Percentiles rank a stretch among this genome's conserved stretches.
Conservation (phyloP, 768 basidiomycete genomes). For the Amanita inopinata region DNA sequence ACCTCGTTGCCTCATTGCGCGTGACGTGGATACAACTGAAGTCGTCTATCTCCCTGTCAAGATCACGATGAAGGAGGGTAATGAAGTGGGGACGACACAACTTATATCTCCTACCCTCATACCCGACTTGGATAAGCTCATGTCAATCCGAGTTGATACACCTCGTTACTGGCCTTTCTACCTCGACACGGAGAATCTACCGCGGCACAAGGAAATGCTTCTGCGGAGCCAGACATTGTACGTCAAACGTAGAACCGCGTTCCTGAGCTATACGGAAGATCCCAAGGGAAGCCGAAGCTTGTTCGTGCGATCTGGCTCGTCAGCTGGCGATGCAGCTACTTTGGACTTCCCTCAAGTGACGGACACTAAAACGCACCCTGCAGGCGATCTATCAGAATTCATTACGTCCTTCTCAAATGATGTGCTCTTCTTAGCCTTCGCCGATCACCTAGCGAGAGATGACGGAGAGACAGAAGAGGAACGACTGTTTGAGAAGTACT, state of each 20-base stretch:
- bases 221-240: constrained; percentile 75
- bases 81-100: constrained; percentile 54
- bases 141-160: constrained; percentile 82
- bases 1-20: constrained; percentile 83
- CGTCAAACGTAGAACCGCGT: constrained; percentile 88
- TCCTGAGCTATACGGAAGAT: constrained; percentile 89
- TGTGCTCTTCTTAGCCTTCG: constrained; percentile 68
- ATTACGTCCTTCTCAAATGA: constrained; percentile 85
- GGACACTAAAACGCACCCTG: constrained; percentile 54
- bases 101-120: constrained; percentile 90
- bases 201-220: constrained; percentile 59
- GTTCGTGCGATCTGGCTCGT: constrained; percentile 80
- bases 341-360: constrained; percentile 78
- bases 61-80: constrained; percentile 65
- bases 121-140: constrained; percentile 74
- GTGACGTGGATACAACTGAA: constrained; percentile 87
- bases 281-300: constrained; percentile 88
- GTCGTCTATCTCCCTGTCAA: constrained; percentile 91
- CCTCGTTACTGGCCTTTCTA: constrained; percentile 94
- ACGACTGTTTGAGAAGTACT: constrained; percentile 56
- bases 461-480: constrained; percentile 51
- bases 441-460: constrained; percentile 63
- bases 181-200: constrained; percentile 62
- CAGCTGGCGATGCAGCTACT: constrained; percentile 74
- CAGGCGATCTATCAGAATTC: constrained; percentile 73